phyloP scores from a whole-genome alignment of 495 filamentous ascomycete genomes.

The Xylaria nigripes region DNA sequence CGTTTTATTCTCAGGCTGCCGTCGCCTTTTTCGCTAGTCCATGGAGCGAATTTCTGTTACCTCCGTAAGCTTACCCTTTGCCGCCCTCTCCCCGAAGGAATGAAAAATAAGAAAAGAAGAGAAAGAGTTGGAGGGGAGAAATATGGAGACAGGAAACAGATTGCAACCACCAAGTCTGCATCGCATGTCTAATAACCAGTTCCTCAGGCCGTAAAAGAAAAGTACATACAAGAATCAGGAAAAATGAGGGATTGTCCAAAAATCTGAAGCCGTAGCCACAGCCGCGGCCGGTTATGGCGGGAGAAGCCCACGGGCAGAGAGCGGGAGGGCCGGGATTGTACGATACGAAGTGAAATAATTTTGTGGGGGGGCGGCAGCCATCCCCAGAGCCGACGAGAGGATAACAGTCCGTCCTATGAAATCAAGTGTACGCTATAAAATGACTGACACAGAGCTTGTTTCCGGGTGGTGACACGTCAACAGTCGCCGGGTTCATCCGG shows the following conservation, averaged over 20 bases:
- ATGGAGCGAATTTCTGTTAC: constrained; percentile 65
- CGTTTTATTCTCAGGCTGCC: constrained; percentile 44
- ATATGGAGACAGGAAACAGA: not conserved
- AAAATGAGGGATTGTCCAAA: not conserved
- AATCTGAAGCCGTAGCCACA: not conserved
- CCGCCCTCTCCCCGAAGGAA: not conserved
- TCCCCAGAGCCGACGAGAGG: not conserved
- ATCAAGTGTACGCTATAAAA: constrained; percentile 1
- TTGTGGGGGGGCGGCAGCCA: not conserved
- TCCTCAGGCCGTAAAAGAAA: not conserved
- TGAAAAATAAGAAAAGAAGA: not conserved
- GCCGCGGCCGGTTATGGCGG: not conserved
- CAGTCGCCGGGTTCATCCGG: not conserved
- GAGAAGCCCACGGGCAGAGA: not conserved
- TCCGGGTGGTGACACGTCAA: not conserved
- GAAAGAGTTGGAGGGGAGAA: not conserved
- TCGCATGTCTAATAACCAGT: not conserved
- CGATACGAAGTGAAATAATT: no score
- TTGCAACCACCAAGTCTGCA: not conserved
- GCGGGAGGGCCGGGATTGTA: not conserved
- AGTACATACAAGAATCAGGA: not conserved
- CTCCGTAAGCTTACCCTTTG: constrained; percentile 42
- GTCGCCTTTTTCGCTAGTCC: constrained; percentile 67
- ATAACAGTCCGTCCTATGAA: not conserved
- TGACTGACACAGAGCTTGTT: not conserved